Evolutionary conservation across 1,284 basidiomycete genomes (phyloP).

Genomic region (Tremellales sp.): DNA sequence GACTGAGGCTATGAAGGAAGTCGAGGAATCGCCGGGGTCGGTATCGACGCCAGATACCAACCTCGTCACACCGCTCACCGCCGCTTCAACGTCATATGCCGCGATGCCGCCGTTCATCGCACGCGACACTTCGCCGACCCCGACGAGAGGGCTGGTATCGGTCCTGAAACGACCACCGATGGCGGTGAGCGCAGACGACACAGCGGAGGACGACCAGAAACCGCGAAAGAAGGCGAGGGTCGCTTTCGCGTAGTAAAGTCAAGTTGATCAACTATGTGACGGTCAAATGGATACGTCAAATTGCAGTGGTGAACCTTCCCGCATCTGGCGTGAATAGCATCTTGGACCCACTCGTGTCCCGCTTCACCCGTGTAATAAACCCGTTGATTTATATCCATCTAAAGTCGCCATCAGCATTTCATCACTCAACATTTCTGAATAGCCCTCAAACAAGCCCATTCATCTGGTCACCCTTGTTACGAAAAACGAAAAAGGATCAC

Average conservation of each 20-base stretch:
- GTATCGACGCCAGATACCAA: not conserved
- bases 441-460: too few relatives aligned
- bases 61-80: not conserved
- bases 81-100: not conserved
- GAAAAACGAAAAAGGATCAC: too few relatives aligned
- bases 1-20: not conserved
- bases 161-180: not conserved
- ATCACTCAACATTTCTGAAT: too few relatives aligned
- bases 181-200: not conserved
- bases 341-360: too few relatives aligned
- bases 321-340: too few relatives aligned
- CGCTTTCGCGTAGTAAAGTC: slow-evolving; percentile 6
- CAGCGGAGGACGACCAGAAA: not conserved
- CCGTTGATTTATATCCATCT: too few relatives aligned
- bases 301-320: too few relatives aligned
- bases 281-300: too few relatives aligned
- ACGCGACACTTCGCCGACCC: not conserved
- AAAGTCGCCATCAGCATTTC: too few relatives aligned
- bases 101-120: not conserved
- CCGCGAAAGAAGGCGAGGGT: slow-evolving; percentile 12
- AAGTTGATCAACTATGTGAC: not conserved
- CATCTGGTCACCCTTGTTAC: too few relatives aligned
- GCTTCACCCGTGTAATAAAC: too few relatives aligned
- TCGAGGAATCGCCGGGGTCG: too few relatives aligned
- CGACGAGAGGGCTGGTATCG: not conserved